Percentiles rank a stretch among this genome's conserved stretches.
Conservation (phyloP, 2,329 filamentous ascomycete species). For the Pseudogymnoascus sp. region DNA sequence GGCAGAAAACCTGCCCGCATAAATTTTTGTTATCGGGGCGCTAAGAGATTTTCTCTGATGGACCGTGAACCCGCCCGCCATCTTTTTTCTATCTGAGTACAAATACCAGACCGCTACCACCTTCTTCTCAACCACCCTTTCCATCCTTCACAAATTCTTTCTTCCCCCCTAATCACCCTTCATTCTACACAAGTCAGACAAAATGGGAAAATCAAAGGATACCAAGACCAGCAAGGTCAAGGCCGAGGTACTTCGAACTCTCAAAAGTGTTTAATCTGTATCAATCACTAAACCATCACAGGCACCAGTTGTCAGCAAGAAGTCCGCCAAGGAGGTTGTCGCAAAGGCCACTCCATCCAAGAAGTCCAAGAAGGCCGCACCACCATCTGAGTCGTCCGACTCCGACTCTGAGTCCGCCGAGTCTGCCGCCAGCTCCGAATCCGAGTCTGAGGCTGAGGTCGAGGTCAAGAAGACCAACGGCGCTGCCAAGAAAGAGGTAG, state of each 20-base stretch:
- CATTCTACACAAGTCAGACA: constrained; percentile 22
- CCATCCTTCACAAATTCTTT: constrained; percentile 10
- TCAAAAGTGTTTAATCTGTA: constrained; percentile 54
- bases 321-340: constrained; percentile 51
- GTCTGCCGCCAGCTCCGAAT: constrained; percentile 23
- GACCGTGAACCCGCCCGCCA: constrained; percentile 13
- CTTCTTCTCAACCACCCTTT: constrained; percentile 8
- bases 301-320: constrained; percentile 57
- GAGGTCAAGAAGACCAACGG: constrained; percentile 23
- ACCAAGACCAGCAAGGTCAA: constrained; percentile 46
- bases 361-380: constrained; percentile 38
- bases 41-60: constrained; percentile 5
- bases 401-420: constrained; percentile 32
- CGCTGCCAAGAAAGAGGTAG: constrained; percentile 28
- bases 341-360: constrained; percentile 36
- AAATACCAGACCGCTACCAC: constrained; percentile 13
- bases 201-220: constrained; percentile 61
- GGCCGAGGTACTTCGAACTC: constrained; percentile 40
- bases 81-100: constrained; percentile 13
- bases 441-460: constrained; percentile 24
- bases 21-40: constrained; percentile 7
- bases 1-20: constrained; percentile 5
- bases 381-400: constrained; percentile 34
- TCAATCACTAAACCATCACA: constrained; percentile 60
- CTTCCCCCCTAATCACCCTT: not conserved